Base-by-base conservation (phyloP, 352 stramenopile genomes). In the Blastocystis sp. region DNA sequence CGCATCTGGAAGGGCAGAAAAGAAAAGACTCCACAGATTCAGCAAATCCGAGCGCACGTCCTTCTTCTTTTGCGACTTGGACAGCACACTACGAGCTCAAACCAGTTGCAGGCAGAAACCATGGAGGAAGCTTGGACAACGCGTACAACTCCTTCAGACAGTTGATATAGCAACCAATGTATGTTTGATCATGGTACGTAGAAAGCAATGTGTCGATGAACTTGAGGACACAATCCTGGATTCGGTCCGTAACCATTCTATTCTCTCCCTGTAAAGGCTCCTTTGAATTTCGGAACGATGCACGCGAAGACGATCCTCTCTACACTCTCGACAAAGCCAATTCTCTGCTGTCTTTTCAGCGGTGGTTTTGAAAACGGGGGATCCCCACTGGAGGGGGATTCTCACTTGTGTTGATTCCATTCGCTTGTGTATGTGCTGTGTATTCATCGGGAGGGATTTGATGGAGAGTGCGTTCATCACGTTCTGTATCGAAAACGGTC, bases 181-280 rank as follows among this genome's bases (percentile, higher is more conserved):
- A 85, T 9, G 55, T 35, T 55, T 62, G 55, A n/a, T 85, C 50
- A 29, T 85, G 50, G 61, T 85, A 67, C 21, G 60, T 29, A 19
- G 74, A 66, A 31, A 85, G 60, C 31, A 85, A 29, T 60, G 26
- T 85, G 29, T 85, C 74, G 10, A 85, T 39, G 55, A 85, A 85
- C 19, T 67, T 29, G 26, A 61, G 4, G 66, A 85, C 70, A 39
- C 45, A 85, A 45, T 85, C 55, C 55, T n/a, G 29, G 55, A 16
- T 77, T 51, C 24, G 66, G 9, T 16, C 16, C 45, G 45, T 19
- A 19, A 55, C 16, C 45, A 55, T 55, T 55, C 16, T 16, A 19
- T 19, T 55, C 45, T 55, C 45, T 55, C 45, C 45, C 9, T 19
- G 6, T 19, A 16, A 55, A 55, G 16, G 9, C 6, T 19, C 45